Base-by-base conservation (phyloP, 2,329 filamentous ascomycete species). In the Colletotrichum australisinense region DNA sequence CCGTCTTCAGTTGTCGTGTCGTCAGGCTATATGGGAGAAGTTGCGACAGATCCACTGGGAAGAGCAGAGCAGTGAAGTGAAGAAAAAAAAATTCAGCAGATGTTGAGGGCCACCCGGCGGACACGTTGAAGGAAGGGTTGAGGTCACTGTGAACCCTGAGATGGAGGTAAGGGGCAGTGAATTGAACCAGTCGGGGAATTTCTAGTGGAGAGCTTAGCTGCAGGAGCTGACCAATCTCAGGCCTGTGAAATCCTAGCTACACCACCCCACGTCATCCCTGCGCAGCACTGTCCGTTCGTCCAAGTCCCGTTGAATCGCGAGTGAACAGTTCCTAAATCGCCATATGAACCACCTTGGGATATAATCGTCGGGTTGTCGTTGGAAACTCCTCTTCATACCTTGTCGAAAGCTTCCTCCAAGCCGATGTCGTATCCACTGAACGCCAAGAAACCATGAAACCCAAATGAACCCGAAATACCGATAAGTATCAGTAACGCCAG, bases 101-200 rank as follows among this genome's bases (percentile, higher is more conserved):
- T 73, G 71, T 73, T 73, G 71, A 70, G 64, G 49, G 53, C 71
- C 24, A 57, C 71, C 52, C 71, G 71, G 52, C 32, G 63, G 63
- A 73, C 71, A 71, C 71, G 71, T 73, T 66, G 67, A 71, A 56
- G 60, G 67, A 73, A 73, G 67, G 67, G 71, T 71, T 73, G 71
- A 73, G 71, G 62, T 73, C 71, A 73, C 71, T 64, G 24, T 60
- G 67, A 71, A 73, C 71, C 71, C 71, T 71, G 67, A 62, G 70
- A 59, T 60, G 26, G 60, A 71, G 42, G 46, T 26, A 46, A 63
- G 56, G 67, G 52, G 19, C 3, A 30, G 32, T 19, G 16, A 52
- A 65, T 52, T 57, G 38, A 62, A 38, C 67, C 71, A 71, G 35
- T 73, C 71, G 71, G 71, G 65, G 68, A 71, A 62, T 71, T 62